Conservation (phyloP, 202 grass and related monocot genomes). For the Miscanthus sacchariflorus region DNA sequence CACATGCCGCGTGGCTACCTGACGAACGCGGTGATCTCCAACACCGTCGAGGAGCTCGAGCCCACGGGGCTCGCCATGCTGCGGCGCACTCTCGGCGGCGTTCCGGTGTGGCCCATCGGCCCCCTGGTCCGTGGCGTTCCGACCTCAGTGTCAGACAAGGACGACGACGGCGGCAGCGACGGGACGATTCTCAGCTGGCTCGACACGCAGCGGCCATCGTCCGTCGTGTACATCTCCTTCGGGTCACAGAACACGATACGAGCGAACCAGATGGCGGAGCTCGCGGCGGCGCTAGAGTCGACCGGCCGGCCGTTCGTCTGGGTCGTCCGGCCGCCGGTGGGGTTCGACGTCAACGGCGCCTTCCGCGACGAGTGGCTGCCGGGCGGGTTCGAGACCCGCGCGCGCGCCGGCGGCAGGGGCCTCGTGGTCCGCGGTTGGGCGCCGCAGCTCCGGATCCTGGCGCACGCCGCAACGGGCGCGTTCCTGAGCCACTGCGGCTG, state of each 20-base stretch:
- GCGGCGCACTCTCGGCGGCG: background rate
- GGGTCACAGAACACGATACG: constrained; percentile 56
- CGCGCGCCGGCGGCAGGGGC: background rate
- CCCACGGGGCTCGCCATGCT: constrained; percentile 49
- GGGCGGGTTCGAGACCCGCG: background rate
- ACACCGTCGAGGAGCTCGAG: constrained; percentile 67
- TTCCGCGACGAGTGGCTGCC: constrained; percentile 26
- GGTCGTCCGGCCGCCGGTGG: constrained; percentile 51
- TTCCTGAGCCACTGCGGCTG: constrained; percentile 85
- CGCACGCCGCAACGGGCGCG: background rate
- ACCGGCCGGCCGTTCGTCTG: constrained; percentile 50
- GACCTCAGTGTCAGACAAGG: too few relatives aligned
- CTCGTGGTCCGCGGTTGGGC: background rate
- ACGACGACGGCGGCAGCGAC: background rate
- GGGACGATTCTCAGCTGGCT: constrained; percentile 39
- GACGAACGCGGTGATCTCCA: constrained; percentile 49
- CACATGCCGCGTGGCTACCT: constrained; percentile 16
- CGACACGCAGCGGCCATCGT: constrained; percentile 43
- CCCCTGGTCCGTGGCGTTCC: constrained; percentile 17
- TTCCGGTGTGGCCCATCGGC: constrained; percentile 48
- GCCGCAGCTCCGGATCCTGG: background rate
- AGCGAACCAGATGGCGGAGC: constrained; percentile 46
- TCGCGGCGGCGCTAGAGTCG: constrained; percentile 51
- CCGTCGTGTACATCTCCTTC: constrained; percentile 62
- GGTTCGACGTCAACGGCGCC: constrained; percentile 10